Base-by-base conservation (phyloP, 306 rosid species). In the Neltuma alba region DNA sequence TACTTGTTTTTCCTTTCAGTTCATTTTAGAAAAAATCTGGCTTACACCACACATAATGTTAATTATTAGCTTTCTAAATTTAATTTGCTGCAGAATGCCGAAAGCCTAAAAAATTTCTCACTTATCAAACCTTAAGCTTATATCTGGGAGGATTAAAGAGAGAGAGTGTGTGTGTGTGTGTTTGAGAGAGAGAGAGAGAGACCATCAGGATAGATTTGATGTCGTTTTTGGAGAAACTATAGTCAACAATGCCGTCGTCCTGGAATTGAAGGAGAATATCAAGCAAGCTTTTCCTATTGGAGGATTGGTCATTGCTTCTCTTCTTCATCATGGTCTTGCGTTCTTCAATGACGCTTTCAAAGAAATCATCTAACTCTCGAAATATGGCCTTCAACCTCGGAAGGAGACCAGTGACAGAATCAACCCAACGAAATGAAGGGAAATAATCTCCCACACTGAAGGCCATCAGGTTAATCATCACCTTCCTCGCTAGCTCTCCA, bases 371-470 rank as follows among this genome's bases (percentile, higher is more conserved):
- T 18, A 81, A 14, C 33, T 45, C 84, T 47, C 3, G 11, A 18
- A 75, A 76, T 15, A 79, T 83, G 4, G 48, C 58, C 45, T 69
- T 86, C 13, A 61, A 31, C 14, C 47, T 66, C 31, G 28, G 1
- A 81, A 73, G 45, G n/a, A 57, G 55, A 6, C 87, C 89, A 0
- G 78, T 78, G 15, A 78, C 38, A 64, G 75, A 54, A 71, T 84
- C 87, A 58, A 86, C 14, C 87, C 87, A 83, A 44, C 85, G 71
- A 27, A 83, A 33, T 45, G 20, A 64, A 63, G 89, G 84, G 27
- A 86, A 81, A 20, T 69, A 72, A 79, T 83, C 89, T 58, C 79
- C 77, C 54, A 83, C 70, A 1, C 81, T 66, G 45, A 86, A 81
- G 42, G 84, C 41, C 7, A 3, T 0, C 0, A 86, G 4, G 5